phyloP scores from a whole-genome alignment of 495 filamentous ascomycete species.

The Hyaloscypha finlandica region DNA sequence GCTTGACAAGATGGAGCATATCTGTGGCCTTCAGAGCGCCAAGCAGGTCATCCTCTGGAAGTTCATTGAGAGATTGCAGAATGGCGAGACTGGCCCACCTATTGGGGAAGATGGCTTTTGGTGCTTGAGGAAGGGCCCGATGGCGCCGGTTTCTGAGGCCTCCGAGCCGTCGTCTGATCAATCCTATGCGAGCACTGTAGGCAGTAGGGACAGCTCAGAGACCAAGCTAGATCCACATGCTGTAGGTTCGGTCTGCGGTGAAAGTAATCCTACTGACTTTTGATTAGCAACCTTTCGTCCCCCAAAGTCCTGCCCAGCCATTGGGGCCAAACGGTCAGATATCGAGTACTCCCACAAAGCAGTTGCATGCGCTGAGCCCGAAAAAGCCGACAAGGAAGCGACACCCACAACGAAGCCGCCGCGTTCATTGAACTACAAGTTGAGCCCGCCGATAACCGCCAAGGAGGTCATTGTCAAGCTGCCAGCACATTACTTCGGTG shows the following conservation, averaged over 20 bases:
- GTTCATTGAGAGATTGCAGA: slow-evolving; percentile 11
- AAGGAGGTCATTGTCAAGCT: neutral
- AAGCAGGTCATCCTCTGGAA: slow-evolving; percentile 17
- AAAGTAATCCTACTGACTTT: neutral
- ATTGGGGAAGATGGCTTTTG: neutral
- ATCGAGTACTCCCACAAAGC: neutral
- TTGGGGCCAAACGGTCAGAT: too few relatives aligned
- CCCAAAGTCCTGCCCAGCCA: neutral
- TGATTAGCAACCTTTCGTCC: neutral
- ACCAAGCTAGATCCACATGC: neutral
- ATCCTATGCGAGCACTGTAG: neutral
- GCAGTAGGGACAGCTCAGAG: neutral
- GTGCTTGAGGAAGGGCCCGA: neutral
- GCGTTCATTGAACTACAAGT: neutral
- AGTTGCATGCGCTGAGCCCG: neutral
- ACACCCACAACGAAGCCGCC: neutral
- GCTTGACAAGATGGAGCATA: neutral
- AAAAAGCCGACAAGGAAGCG: neutral
- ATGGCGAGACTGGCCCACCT: neutral
- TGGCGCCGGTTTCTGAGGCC: neutral
- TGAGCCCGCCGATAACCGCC: neutral
- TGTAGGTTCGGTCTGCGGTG: neutral
- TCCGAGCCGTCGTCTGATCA: neutral
- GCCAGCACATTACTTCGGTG: neutral
- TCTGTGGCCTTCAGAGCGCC: neutral